Base-by-base conservation (phyloP, 805 yeast genomes). In the Metschnikowia kunwiensis region DNA sequence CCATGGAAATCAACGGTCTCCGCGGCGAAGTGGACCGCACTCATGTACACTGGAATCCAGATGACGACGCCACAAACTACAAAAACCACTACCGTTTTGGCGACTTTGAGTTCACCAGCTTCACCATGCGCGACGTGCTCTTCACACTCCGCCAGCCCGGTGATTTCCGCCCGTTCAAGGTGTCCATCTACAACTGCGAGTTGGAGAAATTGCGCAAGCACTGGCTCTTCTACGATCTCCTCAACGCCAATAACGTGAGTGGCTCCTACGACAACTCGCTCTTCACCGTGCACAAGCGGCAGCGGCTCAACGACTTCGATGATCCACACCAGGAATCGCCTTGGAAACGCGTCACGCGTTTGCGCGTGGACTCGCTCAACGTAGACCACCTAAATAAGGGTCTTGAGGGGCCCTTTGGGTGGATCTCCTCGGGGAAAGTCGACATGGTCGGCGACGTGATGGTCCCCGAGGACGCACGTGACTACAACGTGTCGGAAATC, bases 181-280 rank as follows among this genome's bases (percentile, higher is more conserved):
- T 93, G 23, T 85, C 95, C 44, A 73, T 93, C n/a, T 89, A 83
- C 61, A 82, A 79, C 53, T 84, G 95, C 55, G 94, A 87, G 41
- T 57, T 89, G 27, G 82, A 89, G 1, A 69, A 74, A 35, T 67
- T 93, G 39, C 70, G 98, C 37, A 86, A 88, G 57, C 95, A 93
- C 58, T 93, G 98, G 97, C 66, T 93, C 19, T 83, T 86, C 53
- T 83, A 83, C 58, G 98, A 93, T 56, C 65, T 91, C 28, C 60
- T 93, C 41, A 86, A 83, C 55, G 94, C 96, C 9, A 82, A 79
- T 47, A 78, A 80, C 48, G 76, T 88, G 54, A 82, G 91, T 40
- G 99, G 99, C 0, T 76, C 94, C 5, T 93, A 86, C 58, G 98
- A 93, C 60, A 85, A 88, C 50, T 84, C 97, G 2, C 69, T 93